phyloP scores from a whole-genome alignment of 129 eudicot genomes.

The Arctium minus region DNA sequence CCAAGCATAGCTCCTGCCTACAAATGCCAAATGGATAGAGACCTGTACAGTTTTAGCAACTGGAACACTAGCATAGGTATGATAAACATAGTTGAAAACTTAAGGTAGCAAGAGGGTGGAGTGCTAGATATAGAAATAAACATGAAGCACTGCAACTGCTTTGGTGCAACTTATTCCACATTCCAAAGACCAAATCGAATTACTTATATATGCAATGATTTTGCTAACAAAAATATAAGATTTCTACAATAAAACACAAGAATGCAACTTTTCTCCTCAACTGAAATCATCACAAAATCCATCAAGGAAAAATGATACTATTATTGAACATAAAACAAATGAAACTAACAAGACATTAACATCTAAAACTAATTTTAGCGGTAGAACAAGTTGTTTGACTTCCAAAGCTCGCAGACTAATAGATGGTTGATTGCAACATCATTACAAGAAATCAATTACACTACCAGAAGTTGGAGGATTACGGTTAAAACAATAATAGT shows the following conservation, averaged over 20 bases:
- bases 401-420: background rate
- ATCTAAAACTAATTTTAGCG: background rate
- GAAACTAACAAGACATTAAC: background rate
- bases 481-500: background rate
- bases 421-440: background rate
- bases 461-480: background rate
- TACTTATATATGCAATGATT: too few species aligned
- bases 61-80: background rate
- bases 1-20: slow-evolving; percentile 99
- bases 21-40: slow-evolving; percentile 7
- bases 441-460: background rate
- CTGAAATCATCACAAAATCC: too few species aligned
- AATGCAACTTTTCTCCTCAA: too few species aligned
- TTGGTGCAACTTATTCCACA: too few species aligned
- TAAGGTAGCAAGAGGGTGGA: background rate
- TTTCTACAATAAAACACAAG: too few species aligned
- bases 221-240: too few species aligned
- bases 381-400: background rate
- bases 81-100: background rate
- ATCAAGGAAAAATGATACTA: too few species aligned
- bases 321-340: background rate
- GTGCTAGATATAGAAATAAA: too few species aligned
- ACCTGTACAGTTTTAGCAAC: background rate
- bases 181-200: too few species aligned
- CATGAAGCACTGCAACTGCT: too few species aligned